Base-by-base conservation (phyloP, 1,139 yeast genomes). In the Suhomyces terraborum region DNA sequence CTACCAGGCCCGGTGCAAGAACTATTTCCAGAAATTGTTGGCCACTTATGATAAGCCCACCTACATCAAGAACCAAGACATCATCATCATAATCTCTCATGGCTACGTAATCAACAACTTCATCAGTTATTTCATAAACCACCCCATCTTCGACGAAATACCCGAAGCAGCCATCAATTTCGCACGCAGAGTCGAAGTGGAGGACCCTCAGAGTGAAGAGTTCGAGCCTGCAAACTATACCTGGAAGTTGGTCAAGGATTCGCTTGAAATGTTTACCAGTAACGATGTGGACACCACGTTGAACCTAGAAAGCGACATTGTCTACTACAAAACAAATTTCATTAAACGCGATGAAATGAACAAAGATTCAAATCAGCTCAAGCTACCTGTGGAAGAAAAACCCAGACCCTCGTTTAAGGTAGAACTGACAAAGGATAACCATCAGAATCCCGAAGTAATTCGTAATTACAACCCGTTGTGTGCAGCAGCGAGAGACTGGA, bases 71-170 rank as follows among this genome's bases (percentile, higher is more conserved):
- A 68, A 62, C 42, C 53, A 62, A 35, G 78, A 72, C 49, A 62
- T 71, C 35, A 53, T 73, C 24, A 60, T 73, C 5, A 67, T 73
- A 7, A 62, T 73, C 8, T 59, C 73, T 28, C 78, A 73, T 45
- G 77, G 77, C 6, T 73, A 73, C 48, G 66, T 64, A 38, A 67
- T 71, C 33, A 67, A 67, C 46, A 70, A 69, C 48, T 61, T 73
- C 46, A 51, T 73, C 42, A 59, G 67, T 25, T 72, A 66, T 47
- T 73, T 73, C 53, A 62, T 69, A 23, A 70, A 66, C 46, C 77
- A 71, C 51, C 77, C 77, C 6, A 64, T 73, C 4, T 73, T 73
- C 51, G 71, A 72, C 47, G 77, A 73, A 45, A 67, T 73, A 13
- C 76, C 77, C 2, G 76, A 68, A 47, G 70, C 73, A 9, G 54